A percentile compares a stretch with the other conserved stretches of the same genome.
Conservation (phyloP, 192 early-diverging fungal genomes). For the Linnemannia exigua region DNA sequence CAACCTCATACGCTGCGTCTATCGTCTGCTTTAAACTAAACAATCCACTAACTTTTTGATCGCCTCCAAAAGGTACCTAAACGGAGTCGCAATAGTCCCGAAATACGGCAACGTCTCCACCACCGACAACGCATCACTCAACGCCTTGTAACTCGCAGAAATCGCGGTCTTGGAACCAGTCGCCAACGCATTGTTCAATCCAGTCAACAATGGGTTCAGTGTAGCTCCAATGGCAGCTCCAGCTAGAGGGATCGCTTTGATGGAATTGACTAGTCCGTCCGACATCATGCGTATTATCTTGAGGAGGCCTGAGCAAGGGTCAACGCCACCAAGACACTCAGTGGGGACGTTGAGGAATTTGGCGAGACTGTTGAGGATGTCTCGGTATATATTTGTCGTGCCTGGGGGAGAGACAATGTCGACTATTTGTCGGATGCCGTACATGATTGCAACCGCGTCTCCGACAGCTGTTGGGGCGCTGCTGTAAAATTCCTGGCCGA, state of each 20-base stretch:
- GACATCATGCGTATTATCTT: background rate
- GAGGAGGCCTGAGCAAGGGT: background rate
- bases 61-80: constrained; percentile 1
- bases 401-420: background rate
- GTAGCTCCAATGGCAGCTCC: background rate
- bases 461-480: background rate
- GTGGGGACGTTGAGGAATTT: background rate
- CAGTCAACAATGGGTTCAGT: background rate
- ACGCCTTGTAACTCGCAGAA: background rate
- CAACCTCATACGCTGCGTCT: no score
- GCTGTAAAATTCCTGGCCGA: background rate
- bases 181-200: background rate
- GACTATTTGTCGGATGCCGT: background rate
- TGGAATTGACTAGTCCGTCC: background rate
- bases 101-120: background rate
- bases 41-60: constrained; percentile 13
- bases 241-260: background rate
- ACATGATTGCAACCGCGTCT: background rate
- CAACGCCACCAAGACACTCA: background rate
- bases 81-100: background rate
- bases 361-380: background rate
- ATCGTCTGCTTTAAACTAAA: no score
- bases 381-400: background rate
- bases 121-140: background rate
- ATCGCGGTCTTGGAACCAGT: background rate